Base-by-base conservation (phyloP, 257 asterid genomes). In the Coffea canephora region DNA sequence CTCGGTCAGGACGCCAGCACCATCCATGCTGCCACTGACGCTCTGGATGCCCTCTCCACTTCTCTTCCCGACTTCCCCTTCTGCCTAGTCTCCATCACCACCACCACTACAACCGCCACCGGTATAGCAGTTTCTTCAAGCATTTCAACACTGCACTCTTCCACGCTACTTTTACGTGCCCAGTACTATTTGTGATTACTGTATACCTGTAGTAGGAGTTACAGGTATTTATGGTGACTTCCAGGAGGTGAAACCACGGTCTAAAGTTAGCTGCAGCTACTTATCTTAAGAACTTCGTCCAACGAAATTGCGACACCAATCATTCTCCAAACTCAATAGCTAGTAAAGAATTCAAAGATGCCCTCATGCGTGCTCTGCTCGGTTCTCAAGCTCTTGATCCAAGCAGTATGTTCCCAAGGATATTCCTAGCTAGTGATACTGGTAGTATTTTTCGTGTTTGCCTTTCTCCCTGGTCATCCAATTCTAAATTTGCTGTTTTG, bases 241-340 rank as follows among this genome's bases (percentile, higher is more conserved):
- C 31, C 31, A 80, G 88, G 76, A 43, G 86, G 83, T 69, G 82
- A 84, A 69, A 69, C 72, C 75, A 55, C 71, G 86, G 89, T 66
- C 76, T 69, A 77, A 82, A 82, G 43, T 54, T 87, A 46, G 85
- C 89, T 65, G 86, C 86, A 46, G 89, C 88, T 55, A 67, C 86
- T 0, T 87, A 84, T 80, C 86, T 87, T 13, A 87, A 87, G 85
- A 87, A 87, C 80, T 82, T 87, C 76, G 75, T 55, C 10, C 78
- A 88, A 77, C 82, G 84, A 71, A 87, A 78, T 21, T 69, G 70
- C 3, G 85, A 82, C 41, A 9, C 73, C 36, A 61, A n/a, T 74
- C 65, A 50, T 74, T 43, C 69, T 21, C 12, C 34, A 45, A 78
- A 36, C 76, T 71, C 79, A 34, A 65, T 23, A 43, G 48, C 79